Evolutionary conservation across 164 flowering plant species (phyloP), one percentile per base, ranked within the genome.

Genomic region (Liquidambar formosana): DNA sequence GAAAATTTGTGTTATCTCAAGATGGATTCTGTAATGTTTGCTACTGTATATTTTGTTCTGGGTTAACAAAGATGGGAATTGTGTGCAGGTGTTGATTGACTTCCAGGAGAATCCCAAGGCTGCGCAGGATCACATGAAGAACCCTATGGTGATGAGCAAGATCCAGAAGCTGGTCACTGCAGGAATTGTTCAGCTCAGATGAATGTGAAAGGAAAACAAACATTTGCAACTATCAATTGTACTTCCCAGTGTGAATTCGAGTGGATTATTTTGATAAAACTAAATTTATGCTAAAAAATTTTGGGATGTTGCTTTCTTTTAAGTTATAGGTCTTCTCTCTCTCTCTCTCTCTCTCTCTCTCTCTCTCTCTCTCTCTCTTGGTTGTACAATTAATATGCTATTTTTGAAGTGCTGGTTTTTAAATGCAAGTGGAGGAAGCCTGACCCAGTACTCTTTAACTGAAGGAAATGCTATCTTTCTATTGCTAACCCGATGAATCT

Each of bases 51-150:
- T 25, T 25, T 0, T 60, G 18, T 53, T 57, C 1, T n/a, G 43
- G 18, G 54, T 65, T 21, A 38, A 10, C 23, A n/a, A 54, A 19
- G 3, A 12, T 58, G 45, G 56, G 16, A 23, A 8, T 18, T 70
- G 63, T 65, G 46, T 13, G 71, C 84, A 95, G 99, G 97, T 95
- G 18, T 69, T 95, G 76, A 49, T 66, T 0, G 99, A 95, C 73
- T 84, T 95, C 82, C 99, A 95, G 70, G 97, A 95, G 82, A 93
- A 91, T 61, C 99, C 99, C 0, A 86, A 77, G 66, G 83, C 98
- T 11, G 97, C 99, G 9, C 98, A 95, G 58, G 90, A 90, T 1
- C 99, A 95, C 76, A 83, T 80, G 78, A 91, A 88, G 90, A 93
- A 86, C 76, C 96, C 97, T 16, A 78, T 80, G 79, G 99, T 95